Conservation (phyloP, 768 basidiomycete genomes). For the Krasilnikovozyma curviuscula region DNA sequence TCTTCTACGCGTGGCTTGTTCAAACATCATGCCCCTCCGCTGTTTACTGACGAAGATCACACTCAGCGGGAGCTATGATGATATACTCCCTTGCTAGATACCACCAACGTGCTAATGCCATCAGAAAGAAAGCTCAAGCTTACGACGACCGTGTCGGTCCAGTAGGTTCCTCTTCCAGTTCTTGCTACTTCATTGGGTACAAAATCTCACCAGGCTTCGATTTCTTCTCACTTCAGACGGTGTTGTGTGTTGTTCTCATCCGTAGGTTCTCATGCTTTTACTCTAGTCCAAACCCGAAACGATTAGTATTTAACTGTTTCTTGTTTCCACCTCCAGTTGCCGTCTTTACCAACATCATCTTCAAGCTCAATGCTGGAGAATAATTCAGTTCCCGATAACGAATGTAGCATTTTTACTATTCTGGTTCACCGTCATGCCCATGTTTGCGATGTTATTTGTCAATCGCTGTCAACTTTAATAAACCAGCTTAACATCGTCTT, state of each 20-base stretch:
- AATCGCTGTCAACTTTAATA: neutral
- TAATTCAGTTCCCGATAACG: slow-evolving; percentile 10
- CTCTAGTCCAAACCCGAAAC: neutral
- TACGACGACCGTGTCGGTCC: slow-evolving; percentile 94
- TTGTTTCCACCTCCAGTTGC: slow-evolving; percentile 38
- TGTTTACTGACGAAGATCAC: slow-evolving; percentile 10
- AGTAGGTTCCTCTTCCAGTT: slow-evolving; percentile 36
- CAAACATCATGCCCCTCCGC: neutral
- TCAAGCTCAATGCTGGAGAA: slow-evolving; percentile 42
- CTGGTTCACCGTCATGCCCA: neutral
- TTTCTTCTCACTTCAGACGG: neutral
- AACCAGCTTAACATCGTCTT: neutral
- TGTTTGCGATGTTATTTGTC: neutral
- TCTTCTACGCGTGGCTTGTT: neutral
- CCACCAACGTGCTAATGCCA: slow-evolving; percentile 88
- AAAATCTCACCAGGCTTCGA: slow-evolving; percentile 6
- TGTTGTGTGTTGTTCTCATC: slow-evolving; percentile 38
- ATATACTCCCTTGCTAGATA: slow-evolving; percentile 84
- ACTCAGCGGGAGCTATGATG: slow-evolving; percentile 85
- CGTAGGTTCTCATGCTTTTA: slow-evolving; percentile 28
- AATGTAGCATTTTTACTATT: neutral
- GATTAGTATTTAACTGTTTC: neutral
- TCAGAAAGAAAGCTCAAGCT: slow-evolving; percentile 72
- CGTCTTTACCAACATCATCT: slow-evolving; percentile 62
- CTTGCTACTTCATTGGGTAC: slow-evolving; percentile 7